Base-by-base conservation (phyloP, 2,329 filamentous ascomycete species). In the Exophiala oligosperma region DNA sequence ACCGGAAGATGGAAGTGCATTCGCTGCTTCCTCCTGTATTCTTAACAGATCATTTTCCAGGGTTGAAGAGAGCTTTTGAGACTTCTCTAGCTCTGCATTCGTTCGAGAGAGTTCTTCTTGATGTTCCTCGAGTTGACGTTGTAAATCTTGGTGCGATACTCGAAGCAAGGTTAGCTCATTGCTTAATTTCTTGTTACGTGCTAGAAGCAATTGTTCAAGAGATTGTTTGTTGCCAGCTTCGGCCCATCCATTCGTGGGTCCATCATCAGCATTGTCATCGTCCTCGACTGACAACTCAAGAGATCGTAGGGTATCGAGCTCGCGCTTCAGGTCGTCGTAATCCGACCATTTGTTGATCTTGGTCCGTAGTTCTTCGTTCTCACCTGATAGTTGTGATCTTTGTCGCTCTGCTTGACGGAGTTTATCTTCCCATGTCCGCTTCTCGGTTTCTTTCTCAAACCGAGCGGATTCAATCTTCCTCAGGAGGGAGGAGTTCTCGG, bases 201-300 rank as follows among this genome's bases (percentile, higher is more conserved):
- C 89, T 52, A 99, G 79, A 4, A 99, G 80, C 28, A 99, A 84
- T 74, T 96, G 92, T 74, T 99, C 94, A 8, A 99, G 77, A 1
- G 88, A 92, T 67, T 96, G 91, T 44, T 89, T 86, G 66, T 89
- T 89, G 49, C 77, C 76, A 70, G 85, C 86, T 4, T 74, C 70
- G 1, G 76, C 71, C 2, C 77, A 67, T 2, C 82, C 83, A 66
- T 85, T 85, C 32, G 62, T 54, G 73, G 17, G 38, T 17, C 38
- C 66, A 40, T 77, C 76, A 14, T 78, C 79, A 29, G 74, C 70
- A 7, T 80, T 77, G 1, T 89, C 86, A 48, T 92, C 90, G 60
- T 95, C 92, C 62, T 91, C 92, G 0, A 91, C 93, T 1, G 93
- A 90, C 68, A 99, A 96, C 72, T 99, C 94, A 67, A 99, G 97